Conservation (phyloP, 2,329 filamentous ascomycete genomes). For the Rutstroemia sp. region DNA sequence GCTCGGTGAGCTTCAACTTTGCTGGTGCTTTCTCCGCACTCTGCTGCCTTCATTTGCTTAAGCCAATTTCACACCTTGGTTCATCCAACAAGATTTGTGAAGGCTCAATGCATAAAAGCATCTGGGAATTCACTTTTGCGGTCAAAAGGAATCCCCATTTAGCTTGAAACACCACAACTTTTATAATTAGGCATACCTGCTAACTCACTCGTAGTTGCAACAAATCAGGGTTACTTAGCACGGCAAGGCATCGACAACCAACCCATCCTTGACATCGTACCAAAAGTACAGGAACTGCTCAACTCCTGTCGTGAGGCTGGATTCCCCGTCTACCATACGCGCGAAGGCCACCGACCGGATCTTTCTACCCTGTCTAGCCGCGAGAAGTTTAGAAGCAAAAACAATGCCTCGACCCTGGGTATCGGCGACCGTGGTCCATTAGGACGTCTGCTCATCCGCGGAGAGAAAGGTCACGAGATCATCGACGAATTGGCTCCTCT, state of each 20-base stretch:
- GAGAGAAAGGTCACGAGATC: conserved; percentile 50
- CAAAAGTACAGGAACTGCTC: conserved; percentile 35
- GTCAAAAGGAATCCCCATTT: neutral
- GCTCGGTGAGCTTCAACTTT: neutral
- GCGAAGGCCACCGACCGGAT: conserved; percentile 47
- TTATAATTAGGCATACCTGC: neutral
- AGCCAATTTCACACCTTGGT: no score
- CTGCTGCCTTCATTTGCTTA: no score
- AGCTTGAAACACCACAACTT: neutral
- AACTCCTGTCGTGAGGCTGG: conserved; percentile 33
- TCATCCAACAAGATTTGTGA: no score
- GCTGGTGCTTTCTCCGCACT: no score
- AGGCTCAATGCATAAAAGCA: no score
- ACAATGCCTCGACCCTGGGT: conserved; percentile 42
- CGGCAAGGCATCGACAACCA: conserved; percentile 38
- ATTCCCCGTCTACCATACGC: conserved; percentile 41
- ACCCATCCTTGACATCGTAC: conserved; percentile 37
- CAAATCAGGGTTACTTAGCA: conserved; percentile 34
- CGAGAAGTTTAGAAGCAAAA: conserved; percentile 45
- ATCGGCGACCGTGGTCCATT: conserved; percentile 46
- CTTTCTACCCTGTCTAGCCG: conserved; percentile 47
- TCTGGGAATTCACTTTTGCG: no score
- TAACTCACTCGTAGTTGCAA: neutral
- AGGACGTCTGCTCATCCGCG: conserved; percentile 50
- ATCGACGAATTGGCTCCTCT: conserved; percentile 35